Evolutionary conservation across 306 rosid species (phyloP).

Genomic region (Vigna hirtella): DNA sequence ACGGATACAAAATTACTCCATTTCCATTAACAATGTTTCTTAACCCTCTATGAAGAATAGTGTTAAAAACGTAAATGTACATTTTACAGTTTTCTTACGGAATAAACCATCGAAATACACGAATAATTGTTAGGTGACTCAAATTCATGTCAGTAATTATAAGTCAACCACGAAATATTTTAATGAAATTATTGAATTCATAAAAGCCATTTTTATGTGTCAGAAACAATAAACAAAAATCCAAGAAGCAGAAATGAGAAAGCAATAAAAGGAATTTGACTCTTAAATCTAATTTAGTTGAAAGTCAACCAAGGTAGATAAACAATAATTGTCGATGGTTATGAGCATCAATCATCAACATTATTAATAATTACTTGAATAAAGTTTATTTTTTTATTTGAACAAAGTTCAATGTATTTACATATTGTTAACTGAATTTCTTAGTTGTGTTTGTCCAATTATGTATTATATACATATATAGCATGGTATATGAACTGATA

Average conservation of each 20-base stretch:
- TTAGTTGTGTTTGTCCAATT: constrained; percentile 29
- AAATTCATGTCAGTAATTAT: neutral
- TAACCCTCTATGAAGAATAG: no score
- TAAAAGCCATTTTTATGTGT: neutral
- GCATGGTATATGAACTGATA: neutral
- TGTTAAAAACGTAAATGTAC: neutral
- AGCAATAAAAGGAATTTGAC: constrained; percentile 27
- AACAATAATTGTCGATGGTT: constrained; percentile 40
- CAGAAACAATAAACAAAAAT: neutral
- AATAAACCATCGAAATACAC: neutral
- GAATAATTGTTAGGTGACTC: neutral
- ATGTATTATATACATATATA: neutral
- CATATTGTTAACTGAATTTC: constrained; percentile 40
- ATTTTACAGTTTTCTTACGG: no score
- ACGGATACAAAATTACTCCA: no score
- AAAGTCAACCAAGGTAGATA: constrained; percentile 45
- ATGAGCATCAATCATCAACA: constrained; percentile 27
- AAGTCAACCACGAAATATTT: constrained; percentile 18
- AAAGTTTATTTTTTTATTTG: neutral
- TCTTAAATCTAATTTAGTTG: constrained; percentile 12
- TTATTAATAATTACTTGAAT: neutral
- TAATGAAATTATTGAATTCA: constrained; percentile 5
- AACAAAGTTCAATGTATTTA: constrained; percentile 39
- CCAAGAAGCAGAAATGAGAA: constrained; percentile 20
- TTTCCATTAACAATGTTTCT: no score